A percentile compares a stretch with the other conserved stretches of the same genome.
Conservation (phyloP, 2,329 filamentous ascomycete species). For the Xylariales sp. region DNA sequence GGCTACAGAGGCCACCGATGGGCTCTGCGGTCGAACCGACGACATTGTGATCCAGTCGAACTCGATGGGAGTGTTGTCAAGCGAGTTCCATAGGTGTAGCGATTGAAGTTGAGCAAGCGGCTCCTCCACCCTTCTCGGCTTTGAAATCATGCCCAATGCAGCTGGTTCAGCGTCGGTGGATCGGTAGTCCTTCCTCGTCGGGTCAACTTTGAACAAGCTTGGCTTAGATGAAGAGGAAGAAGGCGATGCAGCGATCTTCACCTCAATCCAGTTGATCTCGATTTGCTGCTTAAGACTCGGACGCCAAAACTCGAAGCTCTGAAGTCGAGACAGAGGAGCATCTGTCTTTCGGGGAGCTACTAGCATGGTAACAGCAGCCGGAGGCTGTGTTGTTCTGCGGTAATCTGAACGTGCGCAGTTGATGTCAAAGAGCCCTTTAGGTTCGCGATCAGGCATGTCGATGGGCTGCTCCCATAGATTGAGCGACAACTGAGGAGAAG, state of each 20-base stretch:
- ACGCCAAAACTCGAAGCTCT: conserved; percentile 18
- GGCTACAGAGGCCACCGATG: conserved; percentile 16
- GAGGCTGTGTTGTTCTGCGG: conserved; percentile 13
- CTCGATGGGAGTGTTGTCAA: conserved; percentile 11
- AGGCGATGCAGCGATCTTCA: conserved; percentile 1
- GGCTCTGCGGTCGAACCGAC: conserved; percentile 14
- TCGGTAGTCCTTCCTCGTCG: conserved; percentile 17
- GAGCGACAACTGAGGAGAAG: not conserved
- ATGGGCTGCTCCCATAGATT: conserved; percentile 13
- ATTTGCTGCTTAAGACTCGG: conserved; percentile 8
- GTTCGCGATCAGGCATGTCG: conserved; percentile 1
- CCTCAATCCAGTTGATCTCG: conserved; percentile 20
- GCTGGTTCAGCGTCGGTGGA: conserved; percentile 26
- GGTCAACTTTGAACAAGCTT: conserved; percentile 3
- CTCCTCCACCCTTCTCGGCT: conserved; percentile 21
- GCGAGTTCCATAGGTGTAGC: conserved; percentile 16
- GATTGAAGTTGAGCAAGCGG: conserved; percentile 19
- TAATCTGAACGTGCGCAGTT: conserved; percentile 13
- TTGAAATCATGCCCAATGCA: conserved; percentile 28
- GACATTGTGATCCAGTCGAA: conserved; percentile 24
- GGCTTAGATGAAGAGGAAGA: not conserved
- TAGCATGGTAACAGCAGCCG: conserved; percentile 13
- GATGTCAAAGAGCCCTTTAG: conserved; percentile 15
- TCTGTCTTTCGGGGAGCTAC: conserved; percentile 19
- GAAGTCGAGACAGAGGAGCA: conserved; percentile 14